These are phyloP conservation scores for Ganoderma boninense DNA, from an alignment of 1,284 basidiomycete genomes.

Conservation along the genomic window DNA sequence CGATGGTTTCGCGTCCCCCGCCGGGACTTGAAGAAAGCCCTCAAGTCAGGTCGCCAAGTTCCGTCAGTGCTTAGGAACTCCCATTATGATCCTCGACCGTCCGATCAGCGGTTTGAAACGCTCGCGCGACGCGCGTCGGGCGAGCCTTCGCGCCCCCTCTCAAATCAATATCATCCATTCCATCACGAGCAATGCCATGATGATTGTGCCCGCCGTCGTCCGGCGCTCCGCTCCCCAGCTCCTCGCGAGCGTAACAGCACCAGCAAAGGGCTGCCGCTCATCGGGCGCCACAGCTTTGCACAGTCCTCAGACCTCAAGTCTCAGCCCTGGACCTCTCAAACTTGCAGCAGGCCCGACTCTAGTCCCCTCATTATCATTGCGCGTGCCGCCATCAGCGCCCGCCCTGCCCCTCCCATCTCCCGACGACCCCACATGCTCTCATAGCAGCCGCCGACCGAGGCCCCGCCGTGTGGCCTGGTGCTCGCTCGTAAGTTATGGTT, in stretches of 20 bases:
- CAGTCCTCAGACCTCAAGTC: neutral
- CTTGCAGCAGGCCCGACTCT: too few species aligned
- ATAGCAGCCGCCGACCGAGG: too few species aligned
- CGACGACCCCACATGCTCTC: neutral
- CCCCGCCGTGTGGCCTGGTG: neutral
- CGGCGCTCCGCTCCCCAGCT: too few species aligned
- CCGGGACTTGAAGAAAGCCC: neutral
- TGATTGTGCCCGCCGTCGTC: too few species aligned
- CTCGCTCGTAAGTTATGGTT: too few species aligned
- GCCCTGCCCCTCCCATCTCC: neutral
- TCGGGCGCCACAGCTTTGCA: neutral
- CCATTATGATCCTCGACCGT: neutral
- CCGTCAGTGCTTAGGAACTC: neutral
- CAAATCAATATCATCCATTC: neutral
- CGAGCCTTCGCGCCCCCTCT: too few species aligned
- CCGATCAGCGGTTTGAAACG: neutral
- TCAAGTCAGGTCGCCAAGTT: neutral
- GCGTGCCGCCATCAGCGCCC: neutral
- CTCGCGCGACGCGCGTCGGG: neutral
- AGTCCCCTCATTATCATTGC: neutral
- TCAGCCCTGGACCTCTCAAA: too few species aligned
- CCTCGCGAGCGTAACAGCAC: too few species aligned
- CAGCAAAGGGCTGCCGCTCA: neutral
- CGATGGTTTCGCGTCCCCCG: too few species aligned
- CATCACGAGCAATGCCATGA: too few species aligned